Evolutionary conservation across 2,329 filamentous ascomycete species (phyloP), one percentile per base, ranked within the genome.

Genomic region (Penicillium sp.): DNA sequence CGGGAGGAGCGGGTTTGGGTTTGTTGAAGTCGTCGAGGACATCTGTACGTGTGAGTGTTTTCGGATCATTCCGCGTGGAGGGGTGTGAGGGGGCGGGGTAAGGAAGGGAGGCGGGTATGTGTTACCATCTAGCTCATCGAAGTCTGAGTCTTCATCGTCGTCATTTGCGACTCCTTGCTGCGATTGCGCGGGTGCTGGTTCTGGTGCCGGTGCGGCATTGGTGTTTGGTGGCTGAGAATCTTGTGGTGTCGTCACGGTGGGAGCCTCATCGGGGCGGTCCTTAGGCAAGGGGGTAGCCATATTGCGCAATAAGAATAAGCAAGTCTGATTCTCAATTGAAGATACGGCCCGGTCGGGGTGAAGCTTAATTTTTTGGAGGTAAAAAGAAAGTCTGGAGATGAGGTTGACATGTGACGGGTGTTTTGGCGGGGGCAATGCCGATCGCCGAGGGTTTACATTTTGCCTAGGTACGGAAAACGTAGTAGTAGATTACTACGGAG

Each of bases 1-100:
- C 19, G 1, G 43, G 60, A 64, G 55, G 63, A 54, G 45, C 57
- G 38, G 61, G 65, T 75, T 77, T 59, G 70, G 64, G 57, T 79
- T 84, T 72, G 37, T 84, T 83, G 71, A 98, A 98, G 57, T 96
- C 87, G 65, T 96, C 88, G 24, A 98, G 83, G 69, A 97, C 85
- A 61, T 97, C 91, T 44, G 55, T 55, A 40, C 33, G 47, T 41
- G 46, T 56, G 45, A 43, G 33, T 54, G 21, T 53, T 12, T 38
- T 17, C 43, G n/a, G 24, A 29, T 28, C 12, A 34, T 15, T 19
- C 12, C 7, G 7, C 22, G 32, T 13, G 17, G 46, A 19, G 17
- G 32, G 28, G 29, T 31, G 31, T 21, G 6, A 19, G 35, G 40
- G 31, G 38, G 31, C 12, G 24, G 43, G 34, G 37, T 24, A 24